Conservation (phyloP, 306 rosid genomes). For the Alnus rubra region DNA sequence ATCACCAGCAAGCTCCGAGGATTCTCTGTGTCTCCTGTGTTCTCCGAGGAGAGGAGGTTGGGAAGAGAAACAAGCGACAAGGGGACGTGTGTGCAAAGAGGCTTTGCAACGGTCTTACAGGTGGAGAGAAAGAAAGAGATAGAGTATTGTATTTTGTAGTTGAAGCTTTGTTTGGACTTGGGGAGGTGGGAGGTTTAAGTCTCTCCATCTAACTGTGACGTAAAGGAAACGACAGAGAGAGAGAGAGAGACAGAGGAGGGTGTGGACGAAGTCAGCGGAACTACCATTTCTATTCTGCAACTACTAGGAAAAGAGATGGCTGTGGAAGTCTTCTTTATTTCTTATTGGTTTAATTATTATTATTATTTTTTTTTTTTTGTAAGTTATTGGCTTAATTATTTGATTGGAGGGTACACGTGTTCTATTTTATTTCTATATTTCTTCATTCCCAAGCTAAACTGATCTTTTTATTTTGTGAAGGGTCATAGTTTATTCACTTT, state of each 20-base stretch:
- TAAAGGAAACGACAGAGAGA: slow-evolving; percentile 42
- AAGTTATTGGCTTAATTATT: neutral
- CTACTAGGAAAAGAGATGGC: neutral
- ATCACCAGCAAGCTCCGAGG: neutral
- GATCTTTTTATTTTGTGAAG: neutral
- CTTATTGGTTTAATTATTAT: no score
- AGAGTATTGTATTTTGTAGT: slow-evolving; percentile 14
- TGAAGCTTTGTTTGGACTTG: neutral
- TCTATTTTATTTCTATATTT: neutral
- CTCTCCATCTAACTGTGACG: slow-evolving; percentile 54
- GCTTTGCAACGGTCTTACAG: slow-evolving; percentile 38
- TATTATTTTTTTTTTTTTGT: neutral
- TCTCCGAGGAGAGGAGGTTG: neutral
- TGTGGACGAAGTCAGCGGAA: slow-evolving; percentile 53
- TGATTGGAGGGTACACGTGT: neutral
- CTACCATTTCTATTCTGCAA: slow-evolving; percentile 1
- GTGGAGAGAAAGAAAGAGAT: slow-evolving; percentile 7
- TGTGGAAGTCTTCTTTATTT: neutral
- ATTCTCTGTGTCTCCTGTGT: neutral
- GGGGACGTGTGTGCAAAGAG: slow-evolving; percentile 18
- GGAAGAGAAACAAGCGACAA: slow-evolving; percentile 1
- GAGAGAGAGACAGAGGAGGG: slow-evolving; percentile 5
- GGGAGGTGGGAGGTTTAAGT: slow-evolving; percentile 28
- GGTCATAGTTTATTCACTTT: neutral
- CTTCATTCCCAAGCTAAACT: neutral